Evolutionary conservation across 139 green algal genomes (phyloP), one percentile per base, ranked within the genome.

Genomic region (Asterochloris sp.): DNA sequence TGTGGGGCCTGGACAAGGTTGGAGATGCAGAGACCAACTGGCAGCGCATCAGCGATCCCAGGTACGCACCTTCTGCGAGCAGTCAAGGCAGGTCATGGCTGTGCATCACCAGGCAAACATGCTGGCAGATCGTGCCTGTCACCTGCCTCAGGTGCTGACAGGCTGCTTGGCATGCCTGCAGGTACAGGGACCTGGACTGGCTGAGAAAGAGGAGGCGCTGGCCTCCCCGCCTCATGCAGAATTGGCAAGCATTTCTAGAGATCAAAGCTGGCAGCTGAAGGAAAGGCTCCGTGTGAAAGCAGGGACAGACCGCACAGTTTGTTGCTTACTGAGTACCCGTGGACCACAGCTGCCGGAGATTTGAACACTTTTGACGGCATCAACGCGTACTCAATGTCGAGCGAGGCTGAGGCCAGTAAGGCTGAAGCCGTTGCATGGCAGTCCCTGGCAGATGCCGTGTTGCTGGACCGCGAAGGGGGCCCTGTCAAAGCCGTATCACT

Each of bases 21-120:
- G 94, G 82, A 4, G 86, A 96, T 28, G 95, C 94, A 27, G 95
- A 98, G 84, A 89, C 69, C 62, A 84, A 94, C 28, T 96, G 92
- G 90, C 63, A 80, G 23, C 66, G 89, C 8, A 74, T 90, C 28
- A 63, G 83, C 60, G 84, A 91, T 62, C 87, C 87, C 13, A 75
- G 89, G 13, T 84, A 80, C 29, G 23, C 61, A 74, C 38, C 38
- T 6, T 54, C 38, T 54, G 38, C 38, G 4, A 54, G 38, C 38
- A 54, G 6, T 54, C 38, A 54, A 54, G 67, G 62, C 66, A 69
- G 68, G 60, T 71, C 14, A 60, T 84, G 73, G 60, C 80, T 79
- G 21, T 23, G 62, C 38, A 13, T 82, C 26, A 16, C 74, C 63
- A 62, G 60, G 16, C 17, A 0, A 17, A 23, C 60, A 1, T 1